Conservation (phyloP, 108 stramenopile species). For the Cyclotella kingstonii region DNA sequence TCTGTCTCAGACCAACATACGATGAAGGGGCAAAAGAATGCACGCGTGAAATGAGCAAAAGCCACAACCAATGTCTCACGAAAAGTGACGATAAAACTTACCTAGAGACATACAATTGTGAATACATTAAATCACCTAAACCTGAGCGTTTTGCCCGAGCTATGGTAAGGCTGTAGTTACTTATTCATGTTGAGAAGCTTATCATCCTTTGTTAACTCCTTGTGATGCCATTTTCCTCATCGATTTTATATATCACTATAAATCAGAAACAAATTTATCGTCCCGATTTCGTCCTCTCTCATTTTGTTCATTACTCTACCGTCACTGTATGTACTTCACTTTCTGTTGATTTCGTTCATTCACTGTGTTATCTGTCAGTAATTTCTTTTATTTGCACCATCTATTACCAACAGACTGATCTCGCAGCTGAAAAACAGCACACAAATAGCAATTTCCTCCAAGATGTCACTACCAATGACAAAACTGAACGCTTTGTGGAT, state of each 20-base stretch:
- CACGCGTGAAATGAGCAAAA: slow-evolving; percentile 41
- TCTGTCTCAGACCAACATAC: slow-evolving; percentile 24
- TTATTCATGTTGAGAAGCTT: not conserved
- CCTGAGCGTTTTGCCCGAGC: slow-evolving; percentile 68
- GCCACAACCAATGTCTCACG: slow-evolving; percentile 39
- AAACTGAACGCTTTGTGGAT: slow-evolving; percentile 41
- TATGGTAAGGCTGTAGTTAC: slow-evolving; percentile 23
- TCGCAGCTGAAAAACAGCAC: slow-evolving; percentile 45
- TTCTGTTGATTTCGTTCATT: not conserved
- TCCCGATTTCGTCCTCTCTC: slow-evolving; percentile 69
- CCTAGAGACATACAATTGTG: slow-evolving; percentile 84
- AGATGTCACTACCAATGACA: slow-evolving; percentile 27
- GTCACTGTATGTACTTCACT: slow-evolving; percentile 47
- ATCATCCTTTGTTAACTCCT: not conserved
- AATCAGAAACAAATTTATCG: slow-evolving; percentile 74
- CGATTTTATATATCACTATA: not conserved
- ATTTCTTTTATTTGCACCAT: not conserved
- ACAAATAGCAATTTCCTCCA: slow-evolving; percentile 32
- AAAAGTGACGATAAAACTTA: slow-evolving; percentile 58
- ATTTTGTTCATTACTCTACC: slow-evolving; percentile 85
- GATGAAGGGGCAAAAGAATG: slow-evolving; percentile 48
- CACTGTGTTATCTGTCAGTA: not conserved
- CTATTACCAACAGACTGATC: slow-evolving; percentile 23
- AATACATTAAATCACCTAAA: slow-evolving; percentile 60
- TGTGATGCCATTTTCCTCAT: not conserved